Conservation (phyloP, 352 stramenopile species). For the Pythium pyrilobum region DNA sequence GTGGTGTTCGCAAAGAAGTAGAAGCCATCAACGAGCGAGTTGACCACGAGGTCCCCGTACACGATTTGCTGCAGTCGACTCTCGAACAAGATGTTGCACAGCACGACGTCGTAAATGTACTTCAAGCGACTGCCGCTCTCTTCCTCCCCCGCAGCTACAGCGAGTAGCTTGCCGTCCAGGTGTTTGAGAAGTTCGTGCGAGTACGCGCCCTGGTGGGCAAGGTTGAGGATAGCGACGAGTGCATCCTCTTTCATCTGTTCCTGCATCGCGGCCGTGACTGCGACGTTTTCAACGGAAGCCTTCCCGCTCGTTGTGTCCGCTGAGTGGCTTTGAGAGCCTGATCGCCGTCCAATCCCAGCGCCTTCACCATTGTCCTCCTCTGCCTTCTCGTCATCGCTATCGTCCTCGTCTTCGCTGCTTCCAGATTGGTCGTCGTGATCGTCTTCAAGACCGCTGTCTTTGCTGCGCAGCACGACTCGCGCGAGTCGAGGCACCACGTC, state of each 20-base stretch:
- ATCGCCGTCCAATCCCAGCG: neutral
- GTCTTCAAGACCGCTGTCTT: neutral
- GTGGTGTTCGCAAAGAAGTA: slow-evolving; percentile 27
- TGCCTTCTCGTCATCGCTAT: slow-evolving; percentile 1
- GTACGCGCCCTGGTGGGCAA: slow-evolving; percentile 44
- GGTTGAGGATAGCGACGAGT: slow-evolving; percentile 56
- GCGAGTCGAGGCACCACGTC: slow-evolving; percentile 46
- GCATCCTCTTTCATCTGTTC: slow-evolving; percentile 64
- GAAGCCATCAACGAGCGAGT: slow-evolving; percentile 47
- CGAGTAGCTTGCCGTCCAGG: slow-evolving; percentile 50
- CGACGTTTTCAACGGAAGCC: no score
- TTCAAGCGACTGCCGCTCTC: slow-evolving; percentile 36
- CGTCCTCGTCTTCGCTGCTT: neutral
- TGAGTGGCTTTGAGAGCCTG: neutral
- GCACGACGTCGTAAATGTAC: slow-evolving; percentile 54
- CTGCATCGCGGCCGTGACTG: neutral
- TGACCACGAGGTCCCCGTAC: slow-evolving; percentile 49
- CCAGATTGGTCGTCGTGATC: neutral
- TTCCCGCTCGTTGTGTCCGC: no score
- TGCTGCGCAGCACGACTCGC: slow-evolving; percentile 23
- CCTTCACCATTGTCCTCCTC: slow-evolving; percentile 5
- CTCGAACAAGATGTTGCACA: slow-evolving; percentile 72
- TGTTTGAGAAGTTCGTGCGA: slow-evolving; percentile 45
- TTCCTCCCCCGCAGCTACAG: slow-evolving; percentile 27
- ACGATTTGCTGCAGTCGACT: slow-evolving; percentile 56